These are phyloP conservation scores for Echinosophora koreensis DNA, from an alignment of 306 rosid species.

Conservation along the genomic window DNA sequence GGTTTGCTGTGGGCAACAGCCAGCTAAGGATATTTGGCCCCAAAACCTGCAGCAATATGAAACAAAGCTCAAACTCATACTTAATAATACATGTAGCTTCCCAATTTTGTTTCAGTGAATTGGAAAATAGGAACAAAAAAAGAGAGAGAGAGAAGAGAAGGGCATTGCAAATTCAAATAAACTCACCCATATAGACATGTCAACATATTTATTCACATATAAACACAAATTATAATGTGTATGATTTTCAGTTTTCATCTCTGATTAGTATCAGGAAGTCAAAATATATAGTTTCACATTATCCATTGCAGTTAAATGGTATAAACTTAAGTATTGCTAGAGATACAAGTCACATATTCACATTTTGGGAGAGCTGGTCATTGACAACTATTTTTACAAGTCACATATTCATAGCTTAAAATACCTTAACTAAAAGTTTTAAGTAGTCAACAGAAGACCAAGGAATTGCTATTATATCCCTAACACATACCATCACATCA, in stretches of 20 bases:
- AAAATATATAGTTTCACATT: slow-evolving; percentile 1
- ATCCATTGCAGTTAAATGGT: slow-evolving; percentile 6
- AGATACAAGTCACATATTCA: slow-evolving; percentile 12
- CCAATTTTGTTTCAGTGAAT: slow-evolving; percentile 13
- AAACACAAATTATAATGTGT: slow-evolving; percentile 4
- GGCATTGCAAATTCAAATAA: not conserved
- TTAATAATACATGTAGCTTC: not conserved
- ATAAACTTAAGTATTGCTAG: not conserved
- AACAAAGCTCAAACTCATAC: slow-evolving; percentile 37
- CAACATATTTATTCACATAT: slow-evolving; percentile 6
- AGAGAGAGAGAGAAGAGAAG: not conserved
- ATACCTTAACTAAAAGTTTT: not conserved
- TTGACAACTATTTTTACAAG: not conserved
- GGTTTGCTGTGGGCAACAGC: slow-evolving; percentile 76
- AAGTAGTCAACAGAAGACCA: not conserved
- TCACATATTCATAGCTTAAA: no score
- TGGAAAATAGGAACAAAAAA: not conserved
- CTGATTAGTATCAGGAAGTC: slow-evolving; percentile 6
- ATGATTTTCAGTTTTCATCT: not conserved
- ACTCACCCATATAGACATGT: not conserved
- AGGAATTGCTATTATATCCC: not conserved
- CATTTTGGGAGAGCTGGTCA: not conserved
- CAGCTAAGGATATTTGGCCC: slow-evolving; percentile 83
- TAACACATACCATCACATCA: not conserved
- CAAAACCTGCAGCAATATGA: slow-evolving; percentile 69